phyloP scores from a whole-genome alignment of 805 yeast species.

The Saccharomycopsis schoenii region DNA sequence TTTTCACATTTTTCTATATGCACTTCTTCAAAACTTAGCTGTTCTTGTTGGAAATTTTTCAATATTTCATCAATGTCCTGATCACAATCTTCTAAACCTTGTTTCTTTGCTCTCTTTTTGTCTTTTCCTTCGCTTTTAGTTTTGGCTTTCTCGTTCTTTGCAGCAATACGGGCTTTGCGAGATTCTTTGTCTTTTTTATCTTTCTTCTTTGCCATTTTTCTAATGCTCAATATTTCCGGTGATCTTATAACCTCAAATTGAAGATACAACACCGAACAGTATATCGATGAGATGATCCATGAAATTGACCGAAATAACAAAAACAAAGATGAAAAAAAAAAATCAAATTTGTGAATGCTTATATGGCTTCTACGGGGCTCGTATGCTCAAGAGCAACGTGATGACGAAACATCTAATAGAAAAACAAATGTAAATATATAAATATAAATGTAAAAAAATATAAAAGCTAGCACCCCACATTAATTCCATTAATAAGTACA shows the following conservation, averaged over 20 bases:
- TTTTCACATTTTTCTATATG: slow-evolving; percentile 44
- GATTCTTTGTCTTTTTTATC: slow-evolving; percentile 83
- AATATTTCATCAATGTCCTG: slow-evolving; percentile 78
- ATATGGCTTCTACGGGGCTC: too few relatives aligned
- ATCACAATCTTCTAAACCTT: slow-evolving; percentile 76
- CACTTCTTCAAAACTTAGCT: slow-evolving; percentile 67
- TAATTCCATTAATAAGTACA: too few relatives aligned
- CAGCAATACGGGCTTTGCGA: slow-evolving; percentile 80
- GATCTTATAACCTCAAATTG: neutral
- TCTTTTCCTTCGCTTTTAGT: slow-evolving; percentile 65
- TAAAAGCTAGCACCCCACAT: too few relatives aligned
- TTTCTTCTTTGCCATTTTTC: slow-evolving; percentile 70
- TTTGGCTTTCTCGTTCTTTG: slow-evolving; percentile 65
- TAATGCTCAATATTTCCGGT: neutral
- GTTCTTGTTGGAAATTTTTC: slow-evolving; percentile 69
- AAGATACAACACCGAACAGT: too few relatives aligned
- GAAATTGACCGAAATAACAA: too few relatives aligned
- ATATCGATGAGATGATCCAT: neutral
- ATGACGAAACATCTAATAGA: too few relatives aligned
- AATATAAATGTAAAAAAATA: too few relatives aligned
- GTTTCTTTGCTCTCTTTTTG: slow-evolving; percentile 65
- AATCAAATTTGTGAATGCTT: too few relatives aligned
- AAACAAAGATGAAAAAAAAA: too few relatives aligned
- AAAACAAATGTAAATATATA: too few relatives aligned
- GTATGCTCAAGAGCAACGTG: too few relatives aligned